Evolutionary conservation across 768 basidiomycete species (phyloP).

Genomic region (Termitomyces sp.): DNA sequence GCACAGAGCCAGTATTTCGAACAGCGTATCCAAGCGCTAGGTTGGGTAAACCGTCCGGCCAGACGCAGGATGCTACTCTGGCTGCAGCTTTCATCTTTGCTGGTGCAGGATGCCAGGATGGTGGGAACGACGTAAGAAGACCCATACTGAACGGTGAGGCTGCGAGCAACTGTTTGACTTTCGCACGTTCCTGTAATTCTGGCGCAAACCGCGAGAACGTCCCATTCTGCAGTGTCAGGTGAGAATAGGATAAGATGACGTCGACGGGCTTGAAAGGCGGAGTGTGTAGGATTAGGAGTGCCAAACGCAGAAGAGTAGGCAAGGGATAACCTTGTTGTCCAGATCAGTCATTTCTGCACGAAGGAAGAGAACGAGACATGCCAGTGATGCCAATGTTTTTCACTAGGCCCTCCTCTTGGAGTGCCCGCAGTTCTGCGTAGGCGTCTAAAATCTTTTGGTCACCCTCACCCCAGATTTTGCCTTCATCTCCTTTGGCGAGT

Average conservation of each 20-base stretch:
- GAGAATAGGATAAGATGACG: conserved; percentile 75
- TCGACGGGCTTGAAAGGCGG: conserved; percentile 71
- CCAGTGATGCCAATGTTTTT: conserved; percentile 78
- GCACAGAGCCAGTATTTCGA: conserved; percentile 33
- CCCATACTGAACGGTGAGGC: conserved; percentile 89
- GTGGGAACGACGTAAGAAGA: conserved; percentile 52
- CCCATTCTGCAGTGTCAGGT: conserved; percentile 71
- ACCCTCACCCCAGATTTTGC: conserved; percentile 54
- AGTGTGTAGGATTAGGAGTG: conserved; percentile 65
- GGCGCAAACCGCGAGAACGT: conserved; percentile 51
- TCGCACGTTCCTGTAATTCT: conserved; percentile 55
- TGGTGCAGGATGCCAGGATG: conserved; percentile 78
- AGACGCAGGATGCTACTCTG: conserved; percentile 30
- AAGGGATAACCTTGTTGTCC: conserved; percentile 63
- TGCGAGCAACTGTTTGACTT: conserved; percentile 61
- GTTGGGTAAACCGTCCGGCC: conserved; percentile 46
- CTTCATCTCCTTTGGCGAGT: conserved; percentile 51
- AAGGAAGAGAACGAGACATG: conserved; percentile 19
- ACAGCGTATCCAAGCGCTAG: conserved; percentile 75
- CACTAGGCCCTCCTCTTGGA: conserved; percentile 71
- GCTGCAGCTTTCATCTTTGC: conserved; percentile 38
- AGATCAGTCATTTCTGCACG: background rate
- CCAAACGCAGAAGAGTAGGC: conserved; percentile 77
- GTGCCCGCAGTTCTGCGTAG: conserved; percentile 53
- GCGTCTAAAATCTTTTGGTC: conserved; percentile 72